Conservation (phyloP, 495 filamentous ascomycete genomes). For the Tuber umbilicatum region DNA sequence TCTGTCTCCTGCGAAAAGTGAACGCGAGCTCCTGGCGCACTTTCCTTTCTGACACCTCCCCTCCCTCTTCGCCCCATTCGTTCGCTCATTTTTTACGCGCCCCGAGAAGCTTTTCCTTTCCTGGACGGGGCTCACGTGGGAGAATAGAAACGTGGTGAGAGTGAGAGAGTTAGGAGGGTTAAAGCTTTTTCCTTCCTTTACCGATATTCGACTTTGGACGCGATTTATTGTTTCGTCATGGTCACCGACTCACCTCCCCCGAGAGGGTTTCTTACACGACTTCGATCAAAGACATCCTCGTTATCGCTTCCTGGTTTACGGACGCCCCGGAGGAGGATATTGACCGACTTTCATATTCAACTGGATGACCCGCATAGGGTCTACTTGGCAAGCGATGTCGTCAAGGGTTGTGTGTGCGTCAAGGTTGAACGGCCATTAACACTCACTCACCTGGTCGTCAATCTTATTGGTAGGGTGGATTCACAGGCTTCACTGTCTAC, state of each 20-base stretch:
- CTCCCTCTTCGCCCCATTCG: not conserved
- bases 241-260: constrained; percentile 19
- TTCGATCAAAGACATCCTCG: constrained; percentile 28
- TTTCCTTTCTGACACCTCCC: not conserved
- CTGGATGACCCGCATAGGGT: constrained; percentile 83
- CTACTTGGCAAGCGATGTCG: constrained; percentile 61
- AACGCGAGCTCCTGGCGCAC: not conserved
- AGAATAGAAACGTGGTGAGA: constrained; percentile 13
- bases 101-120: not conserved
- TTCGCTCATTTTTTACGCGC: not conserved
- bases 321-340: constrained; percentile 18
- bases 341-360: constrained; percentile 74
- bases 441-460: constrained; percentile 83
- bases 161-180: constrained; percentile 8
- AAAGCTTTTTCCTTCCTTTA: constrained; percentile 10
- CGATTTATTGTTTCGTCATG: constrained; percentile 13
- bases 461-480: constrained; percentile 80
- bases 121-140: not conserved
- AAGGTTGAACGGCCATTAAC: constrained; percentile 73
- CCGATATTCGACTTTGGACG: constrained; percentile 10
- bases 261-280: constrained; percentile 16
- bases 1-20: not conserved
- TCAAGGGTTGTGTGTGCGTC: constrained; percentile 68
- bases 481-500: constrained; percentile 44
- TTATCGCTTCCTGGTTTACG: constrained; percentile 28